phyloP scores from a whole-genome alignment of 768 basidiomycete genomes.

The Galerina marginata region DNA sequence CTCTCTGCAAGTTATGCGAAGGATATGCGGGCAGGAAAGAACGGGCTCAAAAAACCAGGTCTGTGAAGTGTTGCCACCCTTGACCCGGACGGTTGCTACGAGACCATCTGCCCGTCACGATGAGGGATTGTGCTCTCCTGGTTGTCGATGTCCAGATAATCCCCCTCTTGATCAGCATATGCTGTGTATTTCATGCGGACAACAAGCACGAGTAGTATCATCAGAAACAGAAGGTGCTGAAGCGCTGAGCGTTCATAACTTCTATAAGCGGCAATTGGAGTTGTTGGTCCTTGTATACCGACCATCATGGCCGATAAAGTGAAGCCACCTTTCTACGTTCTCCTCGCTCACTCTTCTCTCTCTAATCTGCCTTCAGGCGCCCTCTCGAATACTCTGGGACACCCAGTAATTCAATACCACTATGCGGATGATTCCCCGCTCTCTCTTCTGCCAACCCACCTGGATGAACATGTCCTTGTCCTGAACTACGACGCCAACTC shows the following conservation, averaged over 20 bases:
- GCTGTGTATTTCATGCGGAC: too few relatives aligned
- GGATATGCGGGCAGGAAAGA: constrained; percentile 6
- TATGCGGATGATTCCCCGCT: constrained; percentile 80
- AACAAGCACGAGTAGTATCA: too few relatives aligned
- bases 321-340: constrained; percentile 68
- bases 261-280: background rate
- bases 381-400: constrained; percentile 55
- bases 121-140: background rate
- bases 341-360: constrained; percentile 63
- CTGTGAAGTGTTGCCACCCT: constrained; percentile 1
- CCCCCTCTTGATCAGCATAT: too few relatives aligned
- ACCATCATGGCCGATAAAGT: constrained; percentile 19
- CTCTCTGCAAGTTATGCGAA: constrained; percentile 3
- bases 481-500: constrained; percentile 67
- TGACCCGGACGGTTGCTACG: constrained; percentile 26
- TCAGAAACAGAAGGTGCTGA: too few relatives aligned
- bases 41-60: background rate
- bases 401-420: constrained; percentile 81
- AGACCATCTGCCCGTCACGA: constrained; percentile 21
- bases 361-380: constrained; percentile 39
- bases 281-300: background rate
- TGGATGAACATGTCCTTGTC: constrained; percentile 75
- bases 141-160: too few relatives aligned
- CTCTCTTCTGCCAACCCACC: constrained; percentile 61
- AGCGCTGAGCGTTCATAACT: background rate